A percentile compares a stretch with the other conserved stretches of the same genome.
These are phyloP conservation scores for Cyclaneusma minus DNA, from an alignment of 2,329 filamentous ascomycete species.

Conservation along the genomic window DNA sequence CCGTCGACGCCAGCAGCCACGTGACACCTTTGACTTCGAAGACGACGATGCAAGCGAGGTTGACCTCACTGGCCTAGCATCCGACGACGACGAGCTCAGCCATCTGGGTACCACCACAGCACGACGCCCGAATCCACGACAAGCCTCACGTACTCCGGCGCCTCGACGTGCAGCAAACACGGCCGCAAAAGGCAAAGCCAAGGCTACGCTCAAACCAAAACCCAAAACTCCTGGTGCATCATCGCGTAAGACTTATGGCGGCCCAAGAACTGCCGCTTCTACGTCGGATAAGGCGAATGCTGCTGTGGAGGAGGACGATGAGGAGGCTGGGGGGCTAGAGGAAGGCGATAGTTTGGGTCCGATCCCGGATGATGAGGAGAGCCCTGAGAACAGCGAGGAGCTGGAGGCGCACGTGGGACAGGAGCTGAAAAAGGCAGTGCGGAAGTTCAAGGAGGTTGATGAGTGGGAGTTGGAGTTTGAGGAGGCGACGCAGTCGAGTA, in stretches of 20 bases:
- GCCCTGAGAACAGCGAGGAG: slow-evolving; percentile 20
- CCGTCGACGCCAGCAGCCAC: slow-evolving; percentile 13
- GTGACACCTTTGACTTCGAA: slow-evolving; percentile 23
- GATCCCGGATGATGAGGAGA: slow-evolving; percentile 25
- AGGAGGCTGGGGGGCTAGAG: slow-evolving; percentile 18
- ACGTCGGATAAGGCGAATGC: slow-evolving; percentile 45
- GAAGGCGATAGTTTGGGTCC: slow-evolving; percentile 26
- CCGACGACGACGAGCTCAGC: slow-evolving; percentile 40
- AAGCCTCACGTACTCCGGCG: slow-evolving; percentile 7
- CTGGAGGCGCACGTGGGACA: slow-evolving; percentile 24
- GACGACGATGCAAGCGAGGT: slow-evolving; percentile 30
- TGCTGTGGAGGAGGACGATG: slow-evolving; percentile 19
- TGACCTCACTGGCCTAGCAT: slow-evolving; percentile 29
- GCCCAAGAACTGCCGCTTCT: slow-evolving; percentile 11
- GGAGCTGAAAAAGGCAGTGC: slow-evolving; percentile 37
- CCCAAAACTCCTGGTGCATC: slow-evolving; percentile 7
- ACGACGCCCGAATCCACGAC: slow-evolving; percentile 5
- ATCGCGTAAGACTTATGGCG: slow-evolving; percentile 31
- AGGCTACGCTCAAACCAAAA: slow-evolving; percentile 8
- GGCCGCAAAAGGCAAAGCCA: slow-evolving; percentile 12
- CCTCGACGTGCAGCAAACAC: slow-evolving; percentile 5
- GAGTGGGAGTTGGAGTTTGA: slow-evolving; percentile 54
- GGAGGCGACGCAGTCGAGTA: slow-evolving; percentile 38
- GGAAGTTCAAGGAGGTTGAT: slow-evolving; percentile 56
- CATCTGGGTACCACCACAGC: slow-evolving; percentile 18